Evolutionary conservation across 2,329 filamentous ascomycete species (phyloP).

Genomic region (Scytalidium lignicola): DNA sequence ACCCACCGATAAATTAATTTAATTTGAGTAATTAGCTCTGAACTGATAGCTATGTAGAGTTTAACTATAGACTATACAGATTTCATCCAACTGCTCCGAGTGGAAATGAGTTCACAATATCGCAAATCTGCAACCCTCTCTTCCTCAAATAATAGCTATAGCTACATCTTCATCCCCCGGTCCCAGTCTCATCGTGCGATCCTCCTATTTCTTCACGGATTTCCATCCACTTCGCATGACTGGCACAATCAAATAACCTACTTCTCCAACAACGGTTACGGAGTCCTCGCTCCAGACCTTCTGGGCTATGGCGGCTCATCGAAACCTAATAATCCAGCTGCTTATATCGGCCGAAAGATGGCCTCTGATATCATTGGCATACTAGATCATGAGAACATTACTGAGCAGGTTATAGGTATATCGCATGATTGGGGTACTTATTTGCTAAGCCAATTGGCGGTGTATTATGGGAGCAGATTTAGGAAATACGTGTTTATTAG

Average conservation of each 20-base stretch:
- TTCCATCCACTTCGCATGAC: slow-evolving; percentile 40
- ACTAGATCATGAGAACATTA: slow-evolving; percentile 22
- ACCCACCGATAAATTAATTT: neutral
- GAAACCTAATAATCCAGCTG: slow-evolving; percentile 23
- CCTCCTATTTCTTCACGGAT: slow-evolving; percentile 44
- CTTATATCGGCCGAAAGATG: slow-evolving; percentile 30
- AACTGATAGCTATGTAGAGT: neutral
- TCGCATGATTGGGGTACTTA: slow-evolving; percentile 21
- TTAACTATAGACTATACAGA: neutral
- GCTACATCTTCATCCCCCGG: slow-evolving; percentile 22
- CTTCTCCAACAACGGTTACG: slow-evolving; percentile 30
- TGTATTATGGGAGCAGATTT: slow-evolving; percentile 9
- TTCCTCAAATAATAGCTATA: slow-evolving; percentile 13
- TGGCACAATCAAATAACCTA: slow-evolving; percentile 27
- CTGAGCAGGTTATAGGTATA: slow-evolving; percentile 10
- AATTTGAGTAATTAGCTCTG: neutral
- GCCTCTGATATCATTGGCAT: slow-evolving; percentile 29
- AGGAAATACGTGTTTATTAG: slow-evolving; percentile 13
- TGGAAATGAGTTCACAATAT: neutral
- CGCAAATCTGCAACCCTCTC: slow-evolving; percentile 3
- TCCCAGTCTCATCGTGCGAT: slow-evolving; percentile 6
- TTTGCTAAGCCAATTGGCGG: slow-evolving; percentile 10
- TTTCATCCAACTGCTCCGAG: neutral
- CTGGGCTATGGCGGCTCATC: slow-evolving; percentile 33
- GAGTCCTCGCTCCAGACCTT: slow-evolving; percentile 38